Base-by-base conservation (phyloP, 257 asterid genomes). In the Forsythia viridissima region DNA sequence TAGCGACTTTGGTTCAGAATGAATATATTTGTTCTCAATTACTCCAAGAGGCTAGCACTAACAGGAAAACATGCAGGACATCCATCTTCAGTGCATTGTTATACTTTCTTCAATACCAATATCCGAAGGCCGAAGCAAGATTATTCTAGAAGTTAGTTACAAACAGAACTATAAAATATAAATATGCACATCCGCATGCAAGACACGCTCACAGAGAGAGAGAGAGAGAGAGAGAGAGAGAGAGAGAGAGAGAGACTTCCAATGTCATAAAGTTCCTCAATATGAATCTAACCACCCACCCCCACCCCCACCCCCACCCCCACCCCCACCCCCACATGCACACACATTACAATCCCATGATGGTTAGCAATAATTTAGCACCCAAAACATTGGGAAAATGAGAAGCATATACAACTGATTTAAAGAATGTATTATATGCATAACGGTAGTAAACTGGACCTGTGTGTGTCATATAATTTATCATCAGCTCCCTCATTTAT, bases 401-500 rank as follows among this genome's bases (percentile, higher is more conserved):
- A 57, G 65, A 51, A 83, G 36, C 55, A 37, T 75, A 40, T 75
- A 59, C 39, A 70, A 73, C 76, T 78, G 48, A 69, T 24, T 68
- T 37, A 24, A 55, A 63, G 41, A 68, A 72, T 65, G 75, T 30
- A 77, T 63, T 66, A 59, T 67, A 65, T 71, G 75, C 81, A 73
- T 74, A 74, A 55, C 61, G 79, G 82, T 73, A 55, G 63, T 15
- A 51, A 73, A 76, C 42, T 80, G 78, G 80, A 96, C 99, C 98
- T 93, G 97, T 96, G 99, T 85, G 96, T 96, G 85, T 93, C 93
- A 65, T 85, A 89, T 74, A 96, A 65, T 86, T 87, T 91, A 77
- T 92, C 97, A 82, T 96, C 97, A 65, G 83, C 76, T 78, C 99
- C 98, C 81, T 92, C 97, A 79, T 93, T 87, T 80, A 93, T 96